phyloP scores from a whole-genome alignment of 106 monocot species.

The Hemerocallis citrina region DNA sequence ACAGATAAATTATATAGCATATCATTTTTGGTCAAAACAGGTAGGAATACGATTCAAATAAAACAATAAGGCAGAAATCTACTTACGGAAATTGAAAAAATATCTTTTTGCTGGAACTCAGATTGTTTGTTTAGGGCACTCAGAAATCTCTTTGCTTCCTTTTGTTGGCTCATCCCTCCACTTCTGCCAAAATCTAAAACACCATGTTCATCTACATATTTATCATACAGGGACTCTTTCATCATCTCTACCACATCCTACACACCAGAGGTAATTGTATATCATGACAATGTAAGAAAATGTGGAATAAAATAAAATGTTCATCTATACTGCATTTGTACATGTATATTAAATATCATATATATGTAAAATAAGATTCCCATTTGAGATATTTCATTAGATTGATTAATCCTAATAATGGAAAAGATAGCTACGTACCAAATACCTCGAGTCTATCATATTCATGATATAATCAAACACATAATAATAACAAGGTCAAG shows the following conservation, averaged over 20 bases:
- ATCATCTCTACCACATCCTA: constrained; percentile 98
- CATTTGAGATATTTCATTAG: too few species aligned
- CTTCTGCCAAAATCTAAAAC: constrained; percentile 81
- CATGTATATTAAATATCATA: not conserved
- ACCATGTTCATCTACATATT: constrained; percentile 93
- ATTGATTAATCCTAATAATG: not conserved
- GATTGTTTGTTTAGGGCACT: constrained; percentile 86
- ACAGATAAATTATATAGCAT: too few species aligned
- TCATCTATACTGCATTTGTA: not conserved
- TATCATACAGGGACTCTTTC: constrained; percentile 96
- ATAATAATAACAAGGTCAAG: not conserved
- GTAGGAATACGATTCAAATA: not conserved
- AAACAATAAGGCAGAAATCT: not conserved
- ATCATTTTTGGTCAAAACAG: not conserved
- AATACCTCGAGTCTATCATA: not conserved
- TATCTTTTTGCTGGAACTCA: constrained; percentile 71
- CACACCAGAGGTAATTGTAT: constrained; percentile 5
- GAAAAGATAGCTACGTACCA: not conserved
- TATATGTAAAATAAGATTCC: too few species aligned
- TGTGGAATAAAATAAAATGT: not conserved
- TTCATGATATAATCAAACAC: not conserved
- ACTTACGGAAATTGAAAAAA: constrained; percentile 79
- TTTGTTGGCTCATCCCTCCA: constrained; percentile 95
- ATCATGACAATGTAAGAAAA: not conserved
- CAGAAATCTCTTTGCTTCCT: constrained; percentile 83